Evolutionary conservation across 441 rosid species (phyloP).

Genomic region (Eutrema salsugineum): DNA sequence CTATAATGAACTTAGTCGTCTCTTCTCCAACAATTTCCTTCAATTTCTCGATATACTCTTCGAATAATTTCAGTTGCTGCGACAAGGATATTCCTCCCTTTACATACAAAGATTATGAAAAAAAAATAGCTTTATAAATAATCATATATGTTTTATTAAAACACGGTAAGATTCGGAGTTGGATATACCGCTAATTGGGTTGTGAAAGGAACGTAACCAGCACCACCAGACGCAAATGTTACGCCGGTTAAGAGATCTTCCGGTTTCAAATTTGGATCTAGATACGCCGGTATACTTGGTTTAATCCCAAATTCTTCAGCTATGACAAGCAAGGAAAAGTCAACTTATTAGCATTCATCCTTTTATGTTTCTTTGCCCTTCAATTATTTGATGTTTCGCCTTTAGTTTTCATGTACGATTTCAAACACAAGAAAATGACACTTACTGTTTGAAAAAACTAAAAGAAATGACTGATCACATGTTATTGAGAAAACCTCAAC

Average conservation of each 20-base stretch:
- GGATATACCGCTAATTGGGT: conserved; percentile 9
- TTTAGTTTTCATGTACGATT: background rate
- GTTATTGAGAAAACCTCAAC: background rate
- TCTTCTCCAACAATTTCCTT: conserved; percentile 48
- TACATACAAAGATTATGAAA: background rate
- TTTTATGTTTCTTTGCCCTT: background rate
- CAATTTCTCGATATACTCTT: conserved; percentile 50
- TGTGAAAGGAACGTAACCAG: conserved; percentile 43
- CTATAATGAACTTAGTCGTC: conserved; percentile 32
- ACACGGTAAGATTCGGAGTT: background rate
- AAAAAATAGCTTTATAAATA: background rate
- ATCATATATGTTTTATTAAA: background rate
- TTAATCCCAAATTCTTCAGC: conserved; percentile 69
- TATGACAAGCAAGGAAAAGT: conserved; percentile 10
- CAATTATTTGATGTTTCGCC: background rate
- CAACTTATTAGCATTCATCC: background rate
- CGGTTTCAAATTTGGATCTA: conserved; percentile 45
- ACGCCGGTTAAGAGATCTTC: conserved; percentile 71
- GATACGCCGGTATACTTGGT: conserved; percentile 52
- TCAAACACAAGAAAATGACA: background rate
- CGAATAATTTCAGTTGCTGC: conserved; percentile 46
- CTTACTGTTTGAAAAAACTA: background rate
- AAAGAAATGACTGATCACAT: background rate
- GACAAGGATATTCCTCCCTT: conserved; percentile 39
- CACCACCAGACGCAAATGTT: conserved; percentile 78